Evolutionary conservation across 257 asterid species (phyloP).

Genomic region (Solanum dulcamara): DNA sequence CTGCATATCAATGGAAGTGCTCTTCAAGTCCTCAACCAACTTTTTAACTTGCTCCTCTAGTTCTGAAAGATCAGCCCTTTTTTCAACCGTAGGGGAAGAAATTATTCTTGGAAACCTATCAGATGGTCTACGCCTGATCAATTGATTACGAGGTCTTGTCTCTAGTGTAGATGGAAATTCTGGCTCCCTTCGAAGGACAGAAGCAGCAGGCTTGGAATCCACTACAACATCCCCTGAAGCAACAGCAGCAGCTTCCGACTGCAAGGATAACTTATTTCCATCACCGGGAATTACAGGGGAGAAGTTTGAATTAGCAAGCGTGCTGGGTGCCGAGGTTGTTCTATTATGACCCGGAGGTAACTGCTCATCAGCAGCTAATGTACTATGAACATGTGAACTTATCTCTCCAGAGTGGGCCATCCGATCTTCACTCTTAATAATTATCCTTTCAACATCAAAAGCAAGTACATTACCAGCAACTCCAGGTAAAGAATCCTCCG

Average conservation of each 20-base stretch:
- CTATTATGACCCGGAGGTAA: conserved; percentile 39
- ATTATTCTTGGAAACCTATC: conserved; percentile 50
- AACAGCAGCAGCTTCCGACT: conserved; percentile 33
- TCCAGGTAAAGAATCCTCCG: conserved; percentile 46
- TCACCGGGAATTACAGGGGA: conserved; percentile 46
- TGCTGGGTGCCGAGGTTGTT: conserved; percentile 49
- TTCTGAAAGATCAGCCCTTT: conserved; percentile 62
- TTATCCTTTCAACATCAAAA: conserved; percentile 33
- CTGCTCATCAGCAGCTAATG: conserved; percentile 22
- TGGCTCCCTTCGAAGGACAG: conserved; percentile 36
- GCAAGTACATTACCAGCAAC: conserved; percentile 29
- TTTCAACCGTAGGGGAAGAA: conserved; percentile 48
- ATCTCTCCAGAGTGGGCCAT: conserved; percentile 53
- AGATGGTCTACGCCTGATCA: conserved; percentile 58
- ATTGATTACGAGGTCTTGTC: conserved; percentile 49
- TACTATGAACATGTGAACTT: conserved; percentile 27
- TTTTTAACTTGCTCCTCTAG: conserved; percentile 51
- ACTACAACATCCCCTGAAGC: conserved; percentile 55
- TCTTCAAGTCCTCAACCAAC: conserved; percentile 59
- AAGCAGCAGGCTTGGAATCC: conserved; percentile 39
- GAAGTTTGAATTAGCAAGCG: conserved; percentile 37
- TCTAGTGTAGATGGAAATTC: conserved; percentile 41
- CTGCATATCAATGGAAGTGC: conserved; percentile 41
- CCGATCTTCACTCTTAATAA: conserved; percentile 41
- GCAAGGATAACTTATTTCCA: conserved; percentile 41